Percentiles rank a stretch among this genome's conserved stretches.
phyloP scores from a whole-genome alignment of 345 rosid species.

The Geranium brycei region DNA sequence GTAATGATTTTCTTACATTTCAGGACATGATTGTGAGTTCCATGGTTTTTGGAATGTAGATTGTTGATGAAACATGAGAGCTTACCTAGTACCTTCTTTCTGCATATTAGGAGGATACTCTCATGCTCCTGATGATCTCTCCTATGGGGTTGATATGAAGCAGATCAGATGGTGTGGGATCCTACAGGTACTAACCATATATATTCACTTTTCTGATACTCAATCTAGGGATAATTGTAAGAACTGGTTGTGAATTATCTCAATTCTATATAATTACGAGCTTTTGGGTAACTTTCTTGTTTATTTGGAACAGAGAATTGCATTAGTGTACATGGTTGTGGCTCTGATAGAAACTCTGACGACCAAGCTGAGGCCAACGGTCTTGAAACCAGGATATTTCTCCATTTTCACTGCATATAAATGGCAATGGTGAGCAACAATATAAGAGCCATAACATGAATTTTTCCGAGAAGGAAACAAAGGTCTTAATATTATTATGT shows the following conservation, averaged over 20 bases:
- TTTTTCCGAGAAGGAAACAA: not conserved
- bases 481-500: not conserved
- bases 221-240: too few relatives aligned
- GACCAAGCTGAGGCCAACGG: conserved; percentile 32
- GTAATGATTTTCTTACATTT: conserved; percentile 9
- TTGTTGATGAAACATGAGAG: not conserved
- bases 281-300: not conserved
- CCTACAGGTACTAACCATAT: conserved; percentile 32
- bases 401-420: conserved; percentile 42
- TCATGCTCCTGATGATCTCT: conserved; percentile 44
- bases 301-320: conserved; percentile 38
- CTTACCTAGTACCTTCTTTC: not conserved
- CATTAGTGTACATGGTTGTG: conserved; percentile 44
- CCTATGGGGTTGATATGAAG: conserved; percentile 62
- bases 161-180: conserved; percentile 52
- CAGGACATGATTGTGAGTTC: not conserved
- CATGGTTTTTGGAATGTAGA: not conserved
- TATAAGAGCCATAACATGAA: not conserved
- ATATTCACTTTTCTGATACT: too few relatives aligned
- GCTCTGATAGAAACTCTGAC: conserved; percentile 45
- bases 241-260: too few relatives aligned
- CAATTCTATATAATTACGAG: too few relatives aligned
- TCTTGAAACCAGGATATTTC: conserved; percentile 25
- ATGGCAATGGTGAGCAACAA: conserved; percentile 43
- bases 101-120: conserved; percentile 47